A percentile compares a stretch with the other conserved stretches of the same genome.
Conservation (phyloP, 257 asterid genomes). For the Salvia miltiorrhiza region DNA sequence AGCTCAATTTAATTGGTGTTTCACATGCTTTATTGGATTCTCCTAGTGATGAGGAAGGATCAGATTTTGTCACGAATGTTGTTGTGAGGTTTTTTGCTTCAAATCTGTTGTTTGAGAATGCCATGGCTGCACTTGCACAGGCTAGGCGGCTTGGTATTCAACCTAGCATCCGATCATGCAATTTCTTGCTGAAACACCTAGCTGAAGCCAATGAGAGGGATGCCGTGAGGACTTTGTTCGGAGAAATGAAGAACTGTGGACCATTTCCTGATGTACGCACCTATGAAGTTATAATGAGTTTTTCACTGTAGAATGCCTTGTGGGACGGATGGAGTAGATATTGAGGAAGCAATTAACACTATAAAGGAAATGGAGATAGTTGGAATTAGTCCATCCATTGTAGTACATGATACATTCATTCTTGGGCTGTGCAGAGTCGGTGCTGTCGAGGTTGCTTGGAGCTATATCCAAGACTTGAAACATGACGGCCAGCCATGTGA, state of each 20-base stretch:
- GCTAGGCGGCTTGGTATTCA: conserved; percentile 39
- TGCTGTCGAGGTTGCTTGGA: conserved; percentile 38
- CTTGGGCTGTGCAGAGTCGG: conserved; percentile 60
- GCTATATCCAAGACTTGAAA: conserved; percentile 33
- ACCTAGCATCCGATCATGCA: conserved; percentile 44
- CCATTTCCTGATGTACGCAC: conserved; percentile 57
- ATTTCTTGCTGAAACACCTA: conserved; percentile 63
- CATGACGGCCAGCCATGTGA: conserved; percentile 34
- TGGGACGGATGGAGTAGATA: conserved; percentile 29
- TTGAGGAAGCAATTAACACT: conserved; percentile 38
- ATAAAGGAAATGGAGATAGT: conserved; percentile 43
- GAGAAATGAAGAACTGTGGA: conserved; percentile 48
- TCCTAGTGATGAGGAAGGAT: conserved; percentile 26
- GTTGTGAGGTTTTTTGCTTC: conserved; percentile 54
- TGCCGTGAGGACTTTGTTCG: conserved; percentile 27
- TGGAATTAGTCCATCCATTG: conserved; percentile 47
- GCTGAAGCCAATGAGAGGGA: conserved; percentile 39
- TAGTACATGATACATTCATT: conserved; percentile 43
- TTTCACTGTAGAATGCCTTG: conserved; percentile 35
- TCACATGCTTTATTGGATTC: conserved; percentile 26
- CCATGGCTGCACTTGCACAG: conserved; percentile 36
- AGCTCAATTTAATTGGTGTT: conserved; percentile 38
- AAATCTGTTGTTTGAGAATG: conserved; percentile 41
- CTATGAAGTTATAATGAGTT: conserved; percentile 50
- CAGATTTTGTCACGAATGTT: conserved; percentile 28